phyloP scores from a whole-genome alignment of 768 basidiomycete genomes.

The Suillus decipiens region DNA sequence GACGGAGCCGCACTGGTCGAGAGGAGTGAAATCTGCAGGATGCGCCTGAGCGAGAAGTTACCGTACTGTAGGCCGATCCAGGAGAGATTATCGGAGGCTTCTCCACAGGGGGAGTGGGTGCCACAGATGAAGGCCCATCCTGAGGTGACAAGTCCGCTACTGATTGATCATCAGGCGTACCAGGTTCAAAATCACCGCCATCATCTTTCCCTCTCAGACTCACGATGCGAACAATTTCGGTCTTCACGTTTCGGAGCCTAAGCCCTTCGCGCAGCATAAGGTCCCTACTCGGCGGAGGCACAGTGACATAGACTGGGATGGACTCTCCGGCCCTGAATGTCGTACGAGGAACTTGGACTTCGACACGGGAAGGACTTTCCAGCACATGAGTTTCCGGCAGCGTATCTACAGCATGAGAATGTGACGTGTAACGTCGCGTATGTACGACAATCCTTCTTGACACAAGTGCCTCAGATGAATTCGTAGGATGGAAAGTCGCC shows the following conservation, averaged over 20 bases:
- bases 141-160: constrained; percentile 10
- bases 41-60: constrained; percentile 85
- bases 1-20: constrained; percentile 72
- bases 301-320: constrained; percentile 77
- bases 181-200: constrained; percentile 14
- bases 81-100: constrained; percentile 43
- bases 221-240: constrained; percentile 73
- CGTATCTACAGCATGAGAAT: constrained; percentile 53
- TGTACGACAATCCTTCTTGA: constrained; percentile 66
- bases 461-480: constrained; percentile 39
- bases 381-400: constrained; percentile 61
- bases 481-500: constrained; percentile 60
- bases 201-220: constrained; percentile 54
- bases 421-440: constrained; percentile 73
- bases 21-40: constrained; percentile 87
- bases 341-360: constrained; percentile 71
- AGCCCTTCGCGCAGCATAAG: constrained; percentile 70
- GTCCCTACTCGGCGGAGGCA: constrained; percentile 72
- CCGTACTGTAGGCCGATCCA: constrained; percentile 36
- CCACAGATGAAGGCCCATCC: constrained; percentile 36
- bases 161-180: neutral
- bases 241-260: constrained; percentile 76
- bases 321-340: constrained; percentile 72
- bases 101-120: constrained; percentile 24
- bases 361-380: constrained; percentile 64